Evolutionary conservation across 2,329 filamentous ascomycete species (phyloP).

Genomic region (Aspergillus spinulosporus): DNA sequence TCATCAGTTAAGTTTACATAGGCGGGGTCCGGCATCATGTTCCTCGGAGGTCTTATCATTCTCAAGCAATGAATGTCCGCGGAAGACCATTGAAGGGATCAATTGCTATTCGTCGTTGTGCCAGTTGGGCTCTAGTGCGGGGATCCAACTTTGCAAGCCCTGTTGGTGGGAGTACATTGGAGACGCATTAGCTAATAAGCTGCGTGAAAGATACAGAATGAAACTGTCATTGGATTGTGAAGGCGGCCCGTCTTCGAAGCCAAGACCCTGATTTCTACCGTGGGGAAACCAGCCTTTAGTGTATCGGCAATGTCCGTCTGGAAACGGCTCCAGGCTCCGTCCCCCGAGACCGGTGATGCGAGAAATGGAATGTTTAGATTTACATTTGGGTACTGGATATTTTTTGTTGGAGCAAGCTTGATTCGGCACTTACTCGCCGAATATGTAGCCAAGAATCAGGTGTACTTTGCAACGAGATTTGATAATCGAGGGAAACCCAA

Average conservation of each 20-base stretch:
- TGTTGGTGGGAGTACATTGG: too few relatives aligned
- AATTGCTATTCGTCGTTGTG: neutral
- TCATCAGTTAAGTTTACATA: neutral
- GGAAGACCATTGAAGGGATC: neutral
- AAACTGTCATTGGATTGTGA: slow-evolving; percentile 2
- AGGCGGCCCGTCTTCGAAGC: neutral
- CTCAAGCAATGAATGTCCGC: slow-evolving; percentile 1
- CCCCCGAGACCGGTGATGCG: neutral
- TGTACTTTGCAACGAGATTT: neutral
- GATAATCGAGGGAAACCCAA: neutral
- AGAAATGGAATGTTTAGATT: too few relatives aligned
- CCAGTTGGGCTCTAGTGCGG: too few relatives aligned
- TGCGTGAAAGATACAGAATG: slow-evolving; percentile 1
- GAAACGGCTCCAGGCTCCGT: neutral
- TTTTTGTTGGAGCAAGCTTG: neutral
- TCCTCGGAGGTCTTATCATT: neutral
- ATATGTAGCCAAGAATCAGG: neutral
- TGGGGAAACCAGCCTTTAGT: neutral
- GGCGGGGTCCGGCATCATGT: neutral
- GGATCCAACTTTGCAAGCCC: too few relatives aligned
- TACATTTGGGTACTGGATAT: neutral
- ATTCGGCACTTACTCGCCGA: slow-evolving; percentile 1
- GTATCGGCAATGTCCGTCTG: neutral
- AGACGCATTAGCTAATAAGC: slow-evolving; percentile 5
- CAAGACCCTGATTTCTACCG: neutral